Evolutionary conservation across 331 rosid species (phyloP), one percentile per base, ranked within the genome.

Genomic region (Saraca asoca): DNA sequence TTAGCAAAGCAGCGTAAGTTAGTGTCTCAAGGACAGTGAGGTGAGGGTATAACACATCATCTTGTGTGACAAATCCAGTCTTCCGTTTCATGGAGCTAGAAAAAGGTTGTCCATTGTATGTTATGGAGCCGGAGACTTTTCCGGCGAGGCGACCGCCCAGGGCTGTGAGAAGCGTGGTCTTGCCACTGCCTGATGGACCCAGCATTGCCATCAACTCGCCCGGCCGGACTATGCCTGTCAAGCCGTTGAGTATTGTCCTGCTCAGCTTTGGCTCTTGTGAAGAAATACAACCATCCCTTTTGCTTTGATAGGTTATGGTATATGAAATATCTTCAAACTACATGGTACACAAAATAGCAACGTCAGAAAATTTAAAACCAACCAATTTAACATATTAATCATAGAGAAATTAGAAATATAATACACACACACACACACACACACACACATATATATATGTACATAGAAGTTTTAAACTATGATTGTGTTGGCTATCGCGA

Each of bases 171-270:
- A 92, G 86, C 1, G 98, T 92, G 38, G 98, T 92, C 76, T 92
- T 92, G 20, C 98, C 98, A 16, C 98, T 89, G 0, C 98, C 98
- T 0, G 98, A 92, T 0, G 98, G 89, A 5, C 98, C 98, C 65
- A 92, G 64, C 98, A 92, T 89, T 87, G 98, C 98, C 13, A 87
- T 77, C 5, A 92, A 69, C 85, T 92, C 96, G 2, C 98, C 95
- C 0, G 98, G 89, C 13, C 69, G 65, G 41, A 86, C 96, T n/a
- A 80, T 58, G 2, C 98, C 96, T 2, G 81, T 85, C 11, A 89
- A 87, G 1, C 96, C 95, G 1, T 64, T 71, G 0, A 92, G 82
- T 0, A 92, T 64, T 0, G 51, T 73, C 20, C 91, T 75, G 6
- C 80, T 79, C 12, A 64, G 70, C 62, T 75, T 73, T 20, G 89